Base-by-base conservation (phyloP, 495 filamentous ascomycete genomes). In the Neurospora sublineolata region DNA sequence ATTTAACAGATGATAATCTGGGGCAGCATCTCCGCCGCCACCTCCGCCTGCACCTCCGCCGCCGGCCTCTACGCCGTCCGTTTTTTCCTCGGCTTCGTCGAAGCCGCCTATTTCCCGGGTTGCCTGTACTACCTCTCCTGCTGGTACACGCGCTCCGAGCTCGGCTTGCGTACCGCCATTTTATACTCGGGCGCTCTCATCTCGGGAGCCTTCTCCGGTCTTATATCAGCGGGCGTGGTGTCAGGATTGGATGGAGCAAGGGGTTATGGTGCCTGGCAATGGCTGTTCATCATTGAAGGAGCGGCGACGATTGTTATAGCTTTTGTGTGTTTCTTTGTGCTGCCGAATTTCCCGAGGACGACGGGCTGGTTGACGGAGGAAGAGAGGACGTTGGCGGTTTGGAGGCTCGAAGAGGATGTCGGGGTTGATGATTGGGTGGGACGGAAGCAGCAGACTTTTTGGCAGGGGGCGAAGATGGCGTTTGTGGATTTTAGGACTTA, bases 251-350 rank as follows among this genome's bases (percentile, higher is more conserved):
- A 84, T 46, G 84, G 85, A 3, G 46, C 73, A 10, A 78, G 80
- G 7, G 85, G 85, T 12, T 69, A 83, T 3, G 64, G 76, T 10
- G 84, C 85, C 4, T 87, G 86, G 85, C 81, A 84, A 67, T 93
- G 91, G 91, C 80, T 93, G 20, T 93, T 93, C 85, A 90, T 94
- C 73, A 91, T 94, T 69, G 92, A 94, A 78, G 92, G 92, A 68
- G 86, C 80, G 18, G 80, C 83, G 70, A 89, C 84, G 12, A 77
- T 86, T 6, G 78, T 72, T 1, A 79, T 87, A 44, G 83, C 82
- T 12, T 76, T 83, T 38, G 75, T 77, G 36, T 83, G 87, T 37
- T 86, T 85, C 72, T 90, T 89, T 72, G 79, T 93, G 33, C 80
- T 95, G 18, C 92, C 92, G 16, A 90, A 95, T 78, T 93, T 93